phyloP scores from a whole-genome alignment of 1,284 basidiomycete genomes.

The Rhodofomes roseus region DNA sequence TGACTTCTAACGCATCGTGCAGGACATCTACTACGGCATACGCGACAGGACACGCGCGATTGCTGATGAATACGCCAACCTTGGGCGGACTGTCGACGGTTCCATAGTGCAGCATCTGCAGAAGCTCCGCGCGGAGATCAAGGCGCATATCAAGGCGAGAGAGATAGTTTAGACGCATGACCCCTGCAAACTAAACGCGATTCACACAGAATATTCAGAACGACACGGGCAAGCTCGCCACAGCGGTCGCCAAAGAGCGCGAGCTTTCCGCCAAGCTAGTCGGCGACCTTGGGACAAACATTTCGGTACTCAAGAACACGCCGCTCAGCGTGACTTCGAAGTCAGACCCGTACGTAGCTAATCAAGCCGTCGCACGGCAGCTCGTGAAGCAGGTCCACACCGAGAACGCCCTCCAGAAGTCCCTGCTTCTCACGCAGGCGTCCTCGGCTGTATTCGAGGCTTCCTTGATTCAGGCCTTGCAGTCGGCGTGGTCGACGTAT shows the following conservation, averaged over 20 bases:
- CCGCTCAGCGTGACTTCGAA: constrained; percentile 84
- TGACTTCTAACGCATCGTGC: neutral
- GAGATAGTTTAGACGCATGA: constrained; percentile 12
- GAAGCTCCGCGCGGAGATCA: constrained; percentile 92
- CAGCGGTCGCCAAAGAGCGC: constrained; percentile 90
- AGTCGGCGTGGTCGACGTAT: constrained; percentile 96
- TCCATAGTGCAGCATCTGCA: constrained; percentile 98
- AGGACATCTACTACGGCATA: constrained; percentile 94
- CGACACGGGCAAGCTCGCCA: constrained; percentile 94
- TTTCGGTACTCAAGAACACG: constrained; percentile 93
- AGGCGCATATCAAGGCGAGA: constrained; percentile 90
- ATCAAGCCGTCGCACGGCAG: constrained; percentile 82
- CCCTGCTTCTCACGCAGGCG: constrained; percentile 98
- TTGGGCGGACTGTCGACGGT: constrained; percentile 94
- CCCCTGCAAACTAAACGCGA: neutral
- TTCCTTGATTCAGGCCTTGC: constrained; percentile 92
- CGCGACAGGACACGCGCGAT: constrained; percentile 93
- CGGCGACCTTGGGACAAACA: constrained; percentile 83
- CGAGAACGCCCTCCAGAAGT: constrained; percentile 97
- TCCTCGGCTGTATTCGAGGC: constrained; percentile 98
- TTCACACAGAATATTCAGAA: constrained; percentile 88
- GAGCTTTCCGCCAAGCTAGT: constrained; percentile 88
- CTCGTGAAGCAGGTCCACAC: constrained; percentile 94
- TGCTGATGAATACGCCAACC: constrained; percentile 95
- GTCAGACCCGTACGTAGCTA: constrained; percentile 85